phyloP scores from a whole-genome alignment of 805 yeast genomes.

The Peterozyma xylosa region DNA sequence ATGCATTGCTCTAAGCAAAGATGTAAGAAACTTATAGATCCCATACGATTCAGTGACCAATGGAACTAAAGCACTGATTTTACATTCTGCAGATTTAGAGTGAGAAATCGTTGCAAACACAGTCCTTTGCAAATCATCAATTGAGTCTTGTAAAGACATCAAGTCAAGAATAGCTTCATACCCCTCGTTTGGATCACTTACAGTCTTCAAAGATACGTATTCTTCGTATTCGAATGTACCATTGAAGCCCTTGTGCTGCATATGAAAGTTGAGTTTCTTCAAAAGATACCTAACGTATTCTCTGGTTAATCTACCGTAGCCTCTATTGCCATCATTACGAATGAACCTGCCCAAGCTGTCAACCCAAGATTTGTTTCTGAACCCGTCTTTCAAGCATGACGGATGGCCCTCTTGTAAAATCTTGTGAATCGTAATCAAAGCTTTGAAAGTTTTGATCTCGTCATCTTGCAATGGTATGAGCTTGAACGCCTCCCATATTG shows the following conservation, averaged over 20 bases:
- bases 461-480: slow-evolving; percentile 73
- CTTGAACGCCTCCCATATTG: slow-evolving; percentile 80
- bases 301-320: slow-evolving; percentile 65
- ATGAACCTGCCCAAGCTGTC: slow-evolving; percentile 58
- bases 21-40: slow-evolving; percentile 78
- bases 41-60: slow-evolving; percentile 89
- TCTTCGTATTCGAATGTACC: slow-evolving; percentile 97
- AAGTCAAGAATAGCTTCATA: slow-evolving; percentile 82
- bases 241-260: slow-evolving; percentile 79
- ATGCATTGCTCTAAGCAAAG: slow-evolving; percentile 87
- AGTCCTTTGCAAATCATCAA: slow-evolving; percentile 70
- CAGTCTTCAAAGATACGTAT: slow-evolving; percentile 78
- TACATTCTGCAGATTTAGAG: slow-evolving; percentile 60
- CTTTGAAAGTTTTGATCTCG: slow-evolving; percentile 80
- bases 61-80: slow-evolving; percentile 82
- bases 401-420: slow-evolving; percentile 98
- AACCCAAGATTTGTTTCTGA: slow-evolving; percentile 70
- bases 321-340: slow-evolving; percentile 28
- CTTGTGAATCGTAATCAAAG: slow-evolving; percentile 79
- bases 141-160: slow-evolving; percentile 76
- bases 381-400: slow-evolving; percentile 72
- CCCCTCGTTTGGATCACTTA: slow-evolving; percentile 93
- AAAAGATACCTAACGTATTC: slow-evolving; percentile 70
- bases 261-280: slow-evolving; percentile 75
- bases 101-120: slow-evolving; percentile 66